Percentiles rank a stretch among this genome's conserved stretches.
Evolutionary conservation across 257 asterid genomes (phyloP).

Genomic region (Plantago ovata): DNA sequence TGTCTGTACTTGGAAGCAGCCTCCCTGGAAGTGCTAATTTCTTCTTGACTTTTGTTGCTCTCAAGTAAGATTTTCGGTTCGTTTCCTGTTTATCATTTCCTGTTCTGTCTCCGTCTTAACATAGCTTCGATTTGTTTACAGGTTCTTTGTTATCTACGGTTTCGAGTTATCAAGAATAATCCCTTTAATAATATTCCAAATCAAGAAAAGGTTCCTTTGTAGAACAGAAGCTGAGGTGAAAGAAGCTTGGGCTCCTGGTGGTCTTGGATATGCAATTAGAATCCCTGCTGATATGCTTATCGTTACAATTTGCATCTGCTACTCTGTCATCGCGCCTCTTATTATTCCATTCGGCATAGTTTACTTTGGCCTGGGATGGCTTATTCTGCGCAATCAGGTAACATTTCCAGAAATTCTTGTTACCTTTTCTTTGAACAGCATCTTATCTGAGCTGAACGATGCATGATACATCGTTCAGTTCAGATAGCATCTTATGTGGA

Average conservation of each 20-base stretch:
- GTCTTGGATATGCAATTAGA: constrained; percentile 70
- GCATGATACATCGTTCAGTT: too few species aligned
- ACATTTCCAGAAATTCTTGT: neutral
- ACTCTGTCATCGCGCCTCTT: constrained; percentile 80
- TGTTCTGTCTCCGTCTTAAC: too few species aligned
- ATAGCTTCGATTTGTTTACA: constrained; percentile 17
- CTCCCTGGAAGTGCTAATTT: constrained; percentile 95
- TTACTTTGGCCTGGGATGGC: constrained; percentile 95
- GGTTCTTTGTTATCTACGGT: constrained; percentile 95
- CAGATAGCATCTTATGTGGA: too few species aligned
- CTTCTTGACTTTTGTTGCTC: constrained; percentile 89
- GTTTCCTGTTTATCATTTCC: too few species aligned
- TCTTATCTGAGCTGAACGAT: too few species aligned
- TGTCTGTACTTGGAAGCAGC: constrained; percentile 51
- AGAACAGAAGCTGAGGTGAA: constrained; percentile 75
- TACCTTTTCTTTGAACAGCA: neutral
- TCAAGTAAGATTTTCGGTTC: constrained; percentile 55
- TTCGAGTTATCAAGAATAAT: constrained; percentile 78
- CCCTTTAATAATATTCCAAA: constrained; percentile 69
- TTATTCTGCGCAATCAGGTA: constrained; percentile 85
- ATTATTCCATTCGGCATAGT: constrained; percentile 74
- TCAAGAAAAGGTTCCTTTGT: constrained; percentile 76
- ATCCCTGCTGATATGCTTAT: constrained; percentile 76
- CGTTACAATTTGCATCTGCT: constrained; percentile 66
- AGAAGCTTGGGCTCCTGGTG: constrained; percentile 92